Evolutionary conservation across 1,139 yeast genomes (phyloP).

Genomic region (Debaryomyces udenii): DNA sequence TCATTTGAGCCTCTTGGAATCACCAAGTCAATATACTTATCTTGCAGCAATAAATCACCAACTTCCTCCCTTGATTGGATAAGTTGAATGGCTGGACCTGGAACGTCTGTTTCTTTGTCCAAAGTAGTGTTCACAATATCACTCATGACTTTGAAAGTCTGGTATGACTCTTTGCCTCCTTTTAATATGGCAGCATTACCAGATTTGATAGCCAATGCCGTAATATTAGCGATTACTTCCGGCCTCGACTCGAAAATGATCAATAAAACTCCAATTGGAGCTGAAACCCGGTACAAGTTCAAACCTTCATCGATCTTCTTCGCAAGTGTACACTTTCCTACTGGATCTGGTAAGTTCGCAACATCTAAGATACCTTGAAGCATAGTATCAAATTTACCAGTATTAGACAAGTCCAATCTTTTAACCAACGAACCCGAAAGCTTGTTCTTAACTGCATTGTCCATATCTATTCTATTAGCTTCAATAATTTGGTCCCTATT

Average conservation of each 20-base stretch:
- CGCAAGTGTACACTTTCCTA: slow-evolving; percentile 82
- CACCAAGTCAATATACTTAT: slow-evolving; percentile 87
- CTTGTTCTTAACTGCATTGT: slow-evolving; percentile 59
- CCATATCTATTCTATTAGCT: slow-evolving; percentile 78
- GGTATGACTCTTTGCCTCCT: slow-evolving; percentile 92
- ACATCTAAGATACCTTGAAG: slow-evolving; percentile 93
- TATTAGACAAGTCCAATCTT: slow-evolving; percentile 76
- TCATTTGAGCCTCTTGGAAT: slow-evolving; percentile 97
- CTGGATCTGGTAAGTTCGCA: slow-evolving; percentile 84
- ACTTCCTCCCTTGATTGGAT: slow-evolving; percentile 91
- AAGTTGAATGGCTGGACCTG: slow-evolving; percentile 78
- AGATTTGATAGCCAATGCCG: slow-evolving; percentile 92
- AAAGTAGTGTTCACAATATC: slow-evolving; percentile 67
- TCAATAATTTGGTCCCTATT: slow-evolving; percentile 62
- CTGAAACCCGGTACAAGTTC: slow-evolving; percentile 76
- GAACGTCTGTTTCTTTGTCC: slow-evolving; percentile 62
- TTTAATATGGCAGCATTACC: slow-evolving; percentile 95
- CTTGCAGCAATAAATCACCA: slow-evolving; percentile 79
- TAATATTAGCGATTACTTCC: slow-evolving; percentile 96
- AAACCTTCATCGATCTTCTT: slow-evolving; percentile 85
- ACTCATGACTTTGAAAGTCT: slow-evolving; percentile 85
- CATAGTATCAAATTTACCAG: slow-evolving; percentile 91
- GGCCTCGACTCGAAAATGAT: slow-evolving; percentile 97
- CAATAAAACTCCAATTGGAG: slow-evolving; percentile 92
- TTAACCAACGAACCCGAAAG: slow-evolving; percentile 73